phyloP scores from a whole-genome alignment of 495 filamentous ascomycete genomes.

The Rhypophila decipiens region DNA sequence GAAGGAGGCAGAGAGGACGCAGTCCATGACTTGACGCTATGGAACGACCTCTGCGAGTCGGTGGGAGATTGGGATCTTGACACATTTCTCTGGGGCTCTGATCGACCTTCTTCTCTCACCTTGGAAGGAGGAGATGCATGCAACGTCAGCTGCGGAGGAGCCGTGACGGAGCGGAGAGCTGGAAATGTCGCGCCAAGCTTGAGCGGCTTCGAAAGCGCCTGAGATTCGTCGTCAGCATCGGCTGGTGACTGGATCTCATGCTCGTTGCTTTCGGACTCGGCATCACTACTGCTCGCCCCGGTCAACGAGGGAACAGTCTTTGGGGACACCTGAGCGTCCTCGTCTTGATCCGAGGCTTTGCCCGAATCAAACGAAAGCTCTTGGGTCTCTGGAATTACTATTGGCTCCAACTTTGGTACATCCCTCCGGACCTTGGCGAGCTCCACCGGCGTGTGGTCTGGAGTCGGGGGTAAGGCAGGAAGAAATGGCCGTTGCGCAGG shows the following conservation, averaged over 20 bases:
- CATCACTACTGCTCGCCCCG: no score
- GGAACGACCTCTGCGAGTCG: conserved; percentile 39
- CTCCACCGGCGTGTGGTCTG: conserved; percentile 20
- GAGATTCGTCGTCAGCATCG: background rate
- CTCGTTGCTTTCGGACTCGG: background rate
- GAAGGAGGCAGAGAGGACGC: conserved; percentile 46
- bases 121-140: conserved; percentile 26
- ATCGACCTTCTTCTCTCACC: conserved; percentile 1
- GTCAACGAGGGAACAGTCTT: no score
- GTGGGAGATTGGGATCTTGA: conserved; percentile 20
- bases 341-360: background rate
- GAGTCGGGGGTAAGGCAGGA: conserved; percentile 16
- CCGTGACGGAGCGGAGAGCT: conserved; percentile 28
- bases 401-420: background rate
- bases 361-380: background rate
- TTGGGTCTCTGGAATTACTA: background rate
- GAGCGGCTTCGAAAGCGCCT: background rate
- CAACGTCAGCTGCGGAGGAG: conserved; percentile 28
- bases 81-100: conserved; percentile 8
- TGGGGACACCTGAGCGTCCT: no score
- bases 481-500: conserved; percentile 44
- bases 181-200: conserved; percentile 16
- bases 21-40: conserved; percentile 53
- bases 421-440: conserved; percentile 13
- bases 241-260: background rate